phyloP scores from a whole-genome alignment of 306 rosid species.

The Sindora glabra region DNA sequence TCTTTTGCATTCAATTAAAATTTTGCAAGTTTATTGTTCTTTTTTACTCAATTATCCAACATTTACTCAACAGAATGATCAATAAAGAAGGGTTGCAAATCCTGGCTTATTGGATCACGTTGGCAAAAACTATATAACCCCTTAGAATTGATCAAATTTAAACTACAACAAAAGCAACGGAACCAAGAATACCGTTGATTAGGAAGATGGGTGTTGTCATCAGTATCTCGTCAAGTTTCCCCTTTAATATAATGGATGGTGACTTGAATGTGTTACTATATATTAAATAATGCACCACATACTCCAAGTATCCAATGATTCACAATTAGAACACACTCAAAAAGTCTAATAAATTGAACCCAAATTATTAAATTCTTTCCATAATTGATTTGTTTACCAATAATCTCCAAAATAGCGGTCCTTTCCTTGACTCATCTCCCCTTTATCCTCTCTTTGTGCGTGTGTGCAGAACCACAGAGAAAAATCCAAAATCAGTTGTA shows the following conservation, averaged over 20 bases:
- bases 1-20: too few species aligned
- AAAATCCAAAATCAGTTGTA: conserved; percentile 8
- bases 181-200: background rate
- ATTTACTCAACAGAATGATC: too few species aligned
- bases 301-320: conserved; percentile 22
- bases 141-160: background rate
- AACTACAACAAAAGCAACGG: background rate
- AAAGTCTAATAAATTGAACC: background rate
- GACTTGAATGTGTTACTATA: background rate
- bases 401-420: background rate
- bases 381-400: conserved; percentile 7
- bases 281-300: conserved; percentile 15
- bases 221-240: background rate
- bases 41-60: too few species aligned
- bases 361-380: conserved; percentile 6
- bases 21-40: too few species aligned
- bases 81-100: too few species aligned
- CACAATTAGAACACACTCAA: conserved; percentile 18
- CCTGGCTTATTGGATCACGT: too few species aligned
- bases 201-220: conserved; percentile 18
- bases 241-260: conserved; percentile 6
- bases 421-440: background rate
- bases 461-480: conserved; percentile 3
- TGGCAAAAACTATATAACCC: conserved; percentile 9
- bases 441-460: background rate